A percentile compares a stretch with the other conserved stretches of the same genome.
Evolutionary conservation across 257 asterid species (phyloP).

Genomic region (Solanum appendiculatum): DNA sequence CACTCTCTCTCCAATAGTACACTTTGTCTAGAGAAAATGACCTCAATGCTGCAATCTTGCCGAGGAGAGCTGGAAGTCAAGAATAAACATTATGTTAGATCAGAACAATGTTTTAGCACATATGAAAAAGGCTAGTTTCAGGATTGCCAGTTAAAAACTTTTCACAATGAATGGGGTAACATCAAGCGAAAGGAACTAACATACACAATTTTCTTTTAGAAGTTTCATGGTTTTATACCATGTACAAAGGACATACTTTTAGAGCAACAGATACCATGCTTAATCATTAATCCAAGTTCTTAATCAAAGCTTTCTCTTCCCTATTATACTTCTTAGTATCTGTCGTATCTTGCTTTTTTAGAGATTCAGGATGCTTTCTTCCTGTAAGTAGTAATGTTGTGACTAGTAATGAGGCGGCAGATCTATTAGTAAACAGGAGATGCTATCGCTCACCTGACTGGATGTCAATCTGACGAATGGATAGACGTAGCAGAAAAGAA

Average conservation of each 20-base stretch:
- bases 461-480: not conserved
- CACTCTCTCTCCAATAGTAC: slow-evolving; percentile 56
- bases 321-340: not conserved
- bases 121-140: not conserved
- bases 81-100: not conserved
- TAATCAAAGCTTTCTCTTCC: not conserved
- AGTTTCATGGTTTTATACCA: not conserved
- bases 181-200: not conserved
- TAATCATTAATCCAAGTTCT: not conserved
- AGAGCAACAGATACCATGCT: not conserved
- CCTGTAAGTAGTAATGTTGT: not conserved
- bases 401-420: not conserved
- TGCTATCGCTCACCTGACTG: not conserved
- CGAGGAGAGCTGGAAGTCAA: slow-evolving; percentile 38
- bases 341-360: not conserved
- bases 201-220: not conserved
- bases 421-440: not conserved
- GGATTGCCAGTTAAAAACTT: not conserved
- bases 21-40: slow-evolving; percentile 55
- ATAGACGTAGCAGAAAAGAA: not conserved
- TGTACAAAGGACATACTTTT: not conserved
- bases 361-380: not conserved
- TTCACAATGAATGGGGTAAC: not conserved
- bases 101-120: not conserved
- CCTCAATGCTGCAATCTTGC: slow-evolving; percentile 65